Evolutionary conservation across 345 rosid species (phyloP).

Genomic region (Dipteronia sinensis): DNA sequence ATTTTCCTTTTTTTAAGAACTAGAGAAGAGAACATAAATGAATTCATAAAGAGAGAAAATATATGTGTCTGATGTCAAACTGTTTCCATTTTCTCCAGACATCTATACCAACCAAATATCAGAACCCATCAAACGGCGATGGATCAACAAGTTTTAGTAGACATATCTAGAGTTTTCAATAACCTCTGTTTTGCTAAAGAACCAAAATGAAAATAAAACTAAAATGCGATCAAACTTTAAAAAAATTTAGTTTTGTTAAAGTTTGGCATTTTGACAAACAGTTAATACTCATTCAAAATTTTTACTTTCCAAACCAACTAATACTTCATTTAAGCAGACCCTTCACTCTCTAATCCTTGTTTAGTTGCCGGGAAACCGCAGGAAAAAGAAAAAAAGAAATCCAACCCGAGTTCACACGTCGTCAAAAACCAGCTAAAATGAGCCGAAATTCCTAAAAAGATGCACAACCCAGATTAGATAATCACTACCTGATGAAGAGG

Average conservation of each 20-base stretch:
- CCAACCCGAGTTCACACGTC: not conserved
- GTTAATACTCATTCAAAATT: too few species aligned
- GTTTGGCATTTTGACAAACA: not conserved
- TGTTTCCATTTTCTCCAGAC: not conserved
- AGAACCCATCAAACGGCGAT: not conserved
- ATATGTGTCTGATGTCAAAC: not conserved
- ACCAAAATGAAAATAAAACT: not conserved
- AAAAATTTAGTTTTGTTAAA: too few species aligned
- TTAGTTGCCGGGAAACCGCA: too few species aligned
- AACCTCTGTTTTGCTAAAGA: not conserved
- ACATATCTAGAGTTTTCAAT: not conserved
- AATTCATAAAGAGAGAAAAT: too few species aligned
- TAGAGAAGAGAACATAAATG: not conserved
- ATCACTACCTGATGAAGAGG: slow-evolving; percentile 44
- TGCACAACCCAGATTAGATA: too few species aligned
- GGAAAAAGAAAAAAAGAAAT: not conserved
- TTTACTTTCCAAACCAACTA: too few species aligned
- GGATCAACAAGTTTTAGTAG: not conserved
- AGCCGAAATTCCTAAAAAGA: too few species aligned
- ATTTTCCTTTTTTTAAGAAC: not conserved
- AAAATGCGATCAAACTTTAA: not conserved
- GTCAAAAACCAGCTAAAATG: too few species aligned
- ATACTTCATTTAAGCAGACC: too few species aligned
- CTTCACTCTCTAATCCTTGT: too few species aligned
- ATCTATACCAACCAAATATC: not conserved